A percentile compares a stretch with the other conserved stretches of the same genome.
phyloP scores from a whole-genome alignment of 495 filamentous ascomycete species.

The Penicilliopsis zonata region DNA sequence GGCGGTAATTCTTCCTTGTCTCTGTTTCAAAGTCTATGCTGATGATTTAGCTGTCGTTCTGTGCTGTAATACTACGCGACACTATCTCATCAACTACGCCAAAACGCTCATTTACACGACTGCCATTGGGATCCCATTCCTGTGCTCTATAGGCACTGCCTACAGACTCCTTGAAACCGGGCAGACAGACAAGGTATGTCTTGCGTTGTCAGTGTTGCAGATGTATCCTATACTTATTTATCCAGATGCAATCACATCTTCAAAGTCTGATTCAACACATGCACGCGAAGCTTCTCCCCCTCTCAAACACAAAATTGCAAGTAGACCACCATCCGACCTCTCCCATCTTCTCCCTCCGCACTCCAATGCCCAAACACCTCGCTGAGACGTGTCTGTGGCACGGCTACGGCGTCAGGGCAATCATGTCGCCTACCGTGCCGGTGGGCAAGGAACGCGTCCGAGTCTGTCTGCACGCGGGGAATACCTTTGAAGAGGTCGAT shows the following conservation, averaged over 20 bases:
- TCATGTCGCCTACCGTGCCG: conserved; percentile 38
- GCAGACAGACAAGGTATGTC: conserved; percentile 25
- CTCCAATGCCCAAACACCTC: conserved; percentile 18
- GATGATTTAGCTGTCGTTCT: conserved; percentile 28
- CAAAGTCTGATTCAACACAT: conserved; percentile 27
- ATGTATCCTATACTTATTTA: background rate
- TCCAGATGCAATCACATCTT: conserved; percentile 25
- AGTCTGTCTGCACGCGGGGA: conserved; percentile 37
- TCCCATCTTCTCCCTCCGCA: conserved; percentile 33
- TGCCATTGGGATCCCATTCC: conserved; percentile 33
- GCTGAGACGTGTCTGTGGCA: conserved; percentile 20
- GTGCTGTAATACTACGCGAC: conserved; percentile 26
- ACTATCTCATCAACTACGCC: conserved; percentile 35
- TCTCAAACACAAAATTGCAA: conserved; percentile 19
- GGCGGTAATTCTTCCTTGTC: conserved; percentile 38
- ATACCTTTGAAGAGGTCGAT: conserved; percentile 36
- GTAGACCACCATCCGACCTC: conserved; percentile 30
- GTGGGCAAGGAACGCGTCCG: conserved; percentile 35
- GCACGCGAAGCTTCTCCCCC: conserved; percentile 14
- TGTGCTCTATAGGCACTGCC: conserved; percentile 32
- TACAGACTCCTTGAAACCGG: conserved; percentile 32
- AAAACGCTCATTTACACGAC: conserved; percentile 37
- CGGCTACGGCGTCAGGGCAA: conserved; percentile 28
- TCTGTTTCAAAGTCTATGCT: background rate
- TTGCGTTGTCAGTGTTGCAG: background rate